Base-by-base conservation (phyloP, 23 red algal species). In the Agarophyton chilense region DNA sequence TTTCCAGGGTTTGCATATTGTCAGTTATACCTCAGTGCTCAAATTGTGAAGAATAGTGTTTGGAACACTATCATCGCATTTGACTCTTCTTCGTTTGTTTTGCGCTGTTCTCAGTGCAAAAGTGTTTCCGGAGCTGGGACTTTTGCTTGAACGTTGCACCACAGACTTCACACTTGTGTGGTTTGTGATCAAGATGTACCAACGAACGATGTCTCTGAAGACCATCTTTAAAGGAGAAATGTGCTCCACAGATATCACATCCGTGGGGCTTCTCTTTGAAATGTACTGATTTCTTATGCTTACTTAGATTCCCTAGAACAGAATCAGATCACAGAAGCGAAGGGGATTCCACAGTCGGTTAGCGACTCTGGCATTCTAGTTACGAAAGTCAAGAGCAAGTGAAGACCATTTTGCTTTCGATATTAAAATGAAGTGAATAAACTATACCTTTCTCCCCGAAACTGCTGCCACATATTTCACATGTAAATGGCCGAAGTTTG, bases 171-270 rank as follows among this genome's bases (percentile, higher is more conserved):
- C 85, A 89, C 10, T 62, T 71, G 45, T 73, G 67, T 0, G 85
- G 85, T 29, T 71, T 70, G 28, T 78, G 67, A 52, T 89, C 71
- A 35, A 64, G 49, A 49, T 89, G 85, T 39, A 89, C 85, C 17
- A 89, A 58, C 19, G 85, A 89, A 31, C 67, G 53, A 47, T 89
- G 85, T 60, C 85, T 51, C 71, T 77, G 58, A 10, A 89, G 58
- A 24, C 85, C 85, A 65, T 89, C 84, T 63, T 89, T 89, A n/a
- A 89, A 89, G 29, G 71, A 70, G 51, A 89, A 89, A 45, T 43
- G 41, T 52, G 85, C 40, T 46, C 51, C 53, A 36, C 85, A 89
- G 12, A 66, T 61, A 41, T 89, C 85, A n/a, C 85, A 89, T 17
- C 51, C 46, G 28, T 74, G 78, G 2, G 85, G 85, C 13, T 71